A percentile compares a stretch with the other conserved stretches of the same genome.
Evolutionary conservation across 306 rosid genomes (phyloP).

Genomic region (Begonia fuchsioides): DNA sequence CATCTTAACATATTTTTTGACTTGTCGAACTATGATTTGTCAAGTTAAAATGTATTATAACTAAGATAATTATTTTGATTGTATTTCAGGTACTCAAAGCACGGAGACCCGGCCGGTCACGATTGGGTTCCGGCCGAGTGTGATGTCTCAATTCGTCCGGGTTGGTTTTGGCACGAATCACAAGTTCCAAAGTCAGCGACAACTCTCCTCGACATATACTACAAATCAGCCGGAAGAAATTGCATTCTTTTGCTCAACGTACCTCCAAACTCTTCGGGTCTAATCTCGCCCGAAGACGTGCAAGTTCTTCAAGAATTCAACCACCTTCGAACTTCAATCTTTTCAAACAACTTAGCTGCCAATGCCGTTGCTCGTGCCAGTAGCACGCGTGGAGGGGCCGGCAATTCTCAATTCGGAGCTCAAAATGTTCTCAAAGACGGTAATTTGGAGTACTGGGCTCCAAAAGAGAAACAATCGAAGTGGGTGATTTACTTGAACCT

Average conservation of each 20-base stretch:
- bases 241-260: slow-evolving; percentile 61
- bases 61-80: too few relatives aligned
- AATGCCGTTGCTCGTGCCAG: slow-evolving; percentile 42
- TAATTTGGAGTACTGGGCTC: slow-evolving; percentile 70
- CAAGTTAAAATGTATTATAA: too few relatives aligned
- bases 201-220: slow-evolving; percentile 69
- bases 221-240: slow-evolving; percentile 71
- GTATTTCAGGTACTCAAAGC: slow-evolving; percentile 32
- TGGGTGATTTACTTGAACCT: slow-evolving; percentile 57
- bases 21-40: too few relatives aligned
- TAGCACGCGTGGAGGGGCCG: slow-evolving; percentile 46
- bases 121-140: slow-evolving; percentile 84
- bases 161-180: slow-evolving; percentile 92
- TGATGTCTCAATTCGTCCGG: slow-evolving; percentile 76
- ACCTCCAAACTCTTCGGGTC: slow-evolving; percentile 85
- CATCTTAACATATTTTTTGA: too few relatives aligned
- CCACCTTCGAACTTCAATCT: slow-evolving; percentile 46
- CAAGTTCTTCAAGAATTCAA: slow-evolving; percentile 69
- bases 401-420: slow-evolving; percentile 36
- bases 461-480: slow-evolving; percentile 31
- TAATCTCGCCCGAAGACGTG: slow-evolving; percentile 71
- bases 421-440: slow-evolving; percentile 53
- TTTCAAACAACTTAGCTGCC: slow-evolving; percentile 50
- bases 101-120: slow-evolving; percentile 62
- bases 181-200: slow-evolving; percentile 68